A percentile compares a stretch with the other conserved stretches of the same genome.
These are phyloP conservation scores for Macaranga tanarius DNA, from an alignment of 441 rosid species.

Conservation along the genomic window DNA sequence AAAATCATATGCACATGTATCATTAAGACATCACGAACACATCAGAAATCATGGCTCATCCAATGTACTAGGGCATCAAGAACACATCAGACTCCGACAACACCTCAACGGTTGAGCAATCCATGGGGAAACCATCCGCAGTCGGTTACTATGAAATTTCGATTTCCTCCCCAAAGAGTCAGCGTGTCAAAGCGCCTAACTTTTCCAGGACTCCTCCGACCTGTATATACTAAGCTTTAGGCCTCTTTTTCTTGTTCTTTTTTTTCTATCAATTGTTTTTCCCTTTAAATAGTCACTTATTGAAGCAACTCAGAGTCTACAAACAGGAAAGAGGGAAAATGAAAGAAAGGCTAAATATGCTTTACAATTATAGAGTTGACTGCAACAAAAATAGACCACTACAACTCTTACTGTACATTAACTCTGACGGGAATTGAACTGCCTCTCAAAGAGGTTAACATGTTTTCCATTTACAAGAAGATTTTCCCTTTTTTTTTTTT, in stretches of 20 bases:
- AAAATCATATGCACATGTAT: no score
- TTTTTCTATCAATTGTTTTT: neutral
- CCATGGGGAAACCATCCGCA: no score
- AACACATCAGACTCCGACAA: no score
- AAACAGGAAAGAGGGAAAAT: constrained; percentile 2
- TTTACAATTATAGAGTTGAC: constrained; percentile 38
- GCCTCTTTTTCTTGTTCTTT: neutral
- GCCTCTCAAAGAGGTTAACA: neutral
- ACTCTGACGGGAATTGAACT: constrained; percentile 17
- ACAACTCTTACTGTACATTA: constrained; percentile 43
- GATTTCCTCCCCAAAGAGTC: neutral
- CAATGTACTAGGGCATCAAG: no score
- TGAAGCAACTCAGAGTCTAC: constrained; percentile 20
- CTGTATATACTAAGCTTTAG: neutral
- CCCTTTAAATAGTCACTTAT: neutral
- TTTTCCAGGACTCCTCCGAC: neutral
- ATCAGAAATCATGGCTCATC: no score
- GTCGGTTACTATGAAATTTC: neutral
- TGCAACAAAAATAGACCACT: constrained; percentile 21
- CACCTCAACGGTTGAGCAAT: no score
- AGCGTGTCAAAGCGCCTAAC: neutral
- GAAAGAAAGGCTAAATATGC: constrained; percentile 28
- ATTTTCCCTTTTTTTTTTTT: neutral
- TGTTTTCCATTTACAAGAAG: constrained; percentile 29
- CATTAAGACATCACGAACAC: no score